A percentile compares a stretch with the other conserved stretches of the same genome.
Evolutionary conservation across 1,284 basidiomycete genomes (phyloP).

Genomic region (Pseudozyma hubeiensis): DNA sequence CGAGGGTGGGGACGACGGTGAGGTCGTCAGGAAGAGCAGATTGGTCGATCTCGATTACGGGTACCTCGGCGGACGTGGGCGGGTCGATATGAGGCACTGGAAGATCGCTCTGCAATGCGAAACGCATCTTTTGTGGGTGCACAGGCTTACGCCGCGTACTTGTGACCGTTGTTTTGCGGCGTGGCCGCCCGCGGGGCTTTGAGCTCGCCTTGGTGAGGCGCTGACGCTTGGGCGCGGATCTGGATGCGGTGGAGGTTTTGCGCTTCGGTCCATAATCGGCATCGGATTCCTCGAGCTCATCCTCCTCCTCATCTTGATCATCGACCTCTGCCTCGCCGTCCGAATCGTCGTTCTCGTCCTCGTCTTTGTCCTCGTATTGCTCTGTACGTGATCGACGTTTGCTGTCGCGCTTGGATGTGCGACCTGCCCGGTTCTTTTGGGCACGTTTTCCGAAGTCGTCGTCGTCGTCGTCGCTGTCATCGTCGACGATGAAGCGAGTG

Average conservation of each 20-base stretch:
- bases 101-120: constrained; percentile 32
- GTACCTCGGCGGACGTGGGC: constrained; percentile 3
- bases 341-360: constrained; percentile 5
- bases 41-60: constrained; percentile 17
- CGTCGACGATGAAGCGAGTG: constrained; percentile 5
- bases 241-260: constrained; percentile 11
- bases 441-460: background rate
- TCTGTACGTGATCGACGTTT: too few species aligned
- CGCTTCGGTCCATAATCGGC: constrained; percentile 21
- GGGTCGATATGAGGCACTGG: constrained; percentile 21
- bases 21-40: background rate
- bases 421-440: too few species aligned
- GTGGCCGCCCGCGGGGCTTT: constrained; percentile 5
- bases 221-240: constrained; percentile 14
- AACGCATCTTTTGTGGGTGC: constrained; percentile 28
- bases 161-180: constrained; percentile 7
- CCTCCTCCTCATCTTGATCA: constrained; percentile 18
- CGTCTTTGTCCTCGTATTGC: constrained; percentile 8
- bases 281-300: constrained; percentile 26
- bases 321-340: constrained; percentile 7
- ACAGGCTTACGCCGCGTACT: background rate
- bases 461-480: constrained; percentile 20
- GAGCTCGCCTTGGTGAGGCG: constrained; percentile 8
- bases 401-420: too few species aligned
- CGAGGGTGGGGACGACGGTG: constrained; percentile 15